Evolutionary conservation across 257 asterid genomes (phyloP).

Genomic region (Primulina eburnea): DNA sequence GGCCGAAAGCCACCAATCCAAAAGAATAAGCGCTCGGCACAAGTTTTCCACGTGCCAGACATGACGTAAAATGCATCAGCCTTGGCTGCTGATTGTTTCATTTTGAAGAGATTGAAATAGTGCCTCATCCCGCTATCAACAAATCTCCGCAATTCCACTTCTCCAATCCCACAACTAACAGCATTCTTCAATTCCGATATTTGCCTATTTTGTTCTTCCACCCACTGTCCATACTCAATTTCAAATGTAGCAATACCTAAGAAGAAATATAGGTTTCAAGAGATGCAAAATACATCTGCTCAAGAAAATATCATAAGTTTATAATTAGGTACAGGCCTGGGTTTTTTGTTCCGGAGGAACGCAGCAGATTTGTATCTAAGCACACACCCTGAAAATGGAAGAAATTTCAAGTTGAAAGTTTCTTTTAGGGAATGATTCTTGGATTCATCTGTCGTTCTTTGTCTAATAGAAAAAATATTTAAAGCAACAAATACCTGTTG

Average conservation of each 20-base stretch:
- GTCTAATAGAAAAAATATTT: too few relatives aligned
- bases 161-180: constrained; percentile 54
- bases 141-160: constrained; percentile 43
- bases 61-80: constrained; percentile 74
- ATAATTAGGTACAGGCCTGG: constrained; percentile 49
- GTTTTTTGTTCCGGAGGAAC: constrained; percentile 52
- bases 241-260: constrained; percentile 60
- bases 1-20: constrained; percentile 98
- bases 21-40: constrained; percentile 82
- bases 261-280: too few relatives aligned
- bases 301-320: too few relatives aligned
- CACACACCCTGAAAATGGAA: constrained; percentile 46
- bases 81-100: constrained; percentile 81
- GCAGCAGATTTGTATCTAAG: constrained; percentile 54
- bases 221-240: constrained; percentile 78
- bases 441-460: too few relatives aligned
- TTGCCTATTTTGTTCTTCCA: constrained; percentile 66
- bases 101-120: constrained; percentile 63
- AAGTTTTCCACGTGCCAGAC: constrained; percentile 84
- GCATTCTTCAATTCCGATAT: constrained; percentile 55
- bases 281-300: too few relatives aligned
- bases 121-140: constrained; percentile 64
- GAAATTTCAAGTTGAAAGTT: too few relatives aligned
- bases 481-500: constrained; percentile 44
- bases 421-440: too few relatives aligned